Percentiles rank a stretch among this genome's conserved stretches.
Evolutionary conservation across 345 rosid species (phyloP).

Genomic region (Bruguiera gymnorhiza): DNA sequence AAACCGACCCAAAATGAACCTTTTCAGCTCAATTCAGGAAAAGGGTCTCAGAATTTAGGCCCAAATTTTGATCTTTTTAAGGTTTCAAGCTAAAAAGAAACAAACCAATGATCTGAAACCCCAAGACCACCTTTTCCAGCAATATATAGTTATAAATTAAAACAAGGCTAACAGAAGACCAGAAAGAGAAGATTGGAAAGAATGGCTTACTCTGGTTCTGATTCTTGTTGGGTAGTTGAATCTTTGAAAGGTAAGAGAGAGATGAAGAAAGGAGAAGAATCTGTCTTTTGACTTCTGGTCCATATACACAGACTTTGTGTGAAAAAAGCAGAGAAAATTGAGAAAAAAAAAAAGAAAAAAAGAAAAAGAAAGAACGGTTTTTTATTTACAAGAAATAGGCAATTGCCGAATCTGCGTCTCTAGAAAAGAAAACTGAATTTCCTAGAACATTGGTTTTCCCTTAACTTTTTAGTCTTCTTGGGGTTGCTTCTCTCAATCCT

Average conservation of each 20-base stretch:
- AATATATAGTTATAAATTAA: background rate
- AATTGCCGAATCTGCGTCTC: conserved; percentile 7
- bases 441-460: conserved; percentile 9
- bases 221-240: conserved; percentile 1
- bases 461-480: too few species aligned
- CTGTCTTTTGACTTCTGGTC: background rate
- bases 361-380: background rate
- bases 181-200: background rate
- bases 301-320: background rate
- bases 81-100: background rate
- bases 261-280: background rate
- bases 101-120: conserved; percentile 5
- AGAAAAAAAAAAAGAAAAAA: background rate
- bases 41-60: background rate
- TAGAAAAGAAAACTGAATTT: conserved; percentile 12
- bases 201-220: conserved; percentile 3
- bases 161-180: background rate
- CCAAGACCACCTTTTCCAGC: background rate
- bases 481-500: background rate
- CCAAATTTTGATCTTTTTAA: background rate
- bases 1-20: background rate
- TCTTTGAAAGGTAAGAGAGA: background rate
- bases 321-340: too few species aligned
- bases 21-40: background rate
- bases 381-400: background rate